These are phyloP conservation scores for Cystoderma amianthinum DNA, from an alignment of 768 basidiomycete genomes.

Conservation along the genomic window DNA sequence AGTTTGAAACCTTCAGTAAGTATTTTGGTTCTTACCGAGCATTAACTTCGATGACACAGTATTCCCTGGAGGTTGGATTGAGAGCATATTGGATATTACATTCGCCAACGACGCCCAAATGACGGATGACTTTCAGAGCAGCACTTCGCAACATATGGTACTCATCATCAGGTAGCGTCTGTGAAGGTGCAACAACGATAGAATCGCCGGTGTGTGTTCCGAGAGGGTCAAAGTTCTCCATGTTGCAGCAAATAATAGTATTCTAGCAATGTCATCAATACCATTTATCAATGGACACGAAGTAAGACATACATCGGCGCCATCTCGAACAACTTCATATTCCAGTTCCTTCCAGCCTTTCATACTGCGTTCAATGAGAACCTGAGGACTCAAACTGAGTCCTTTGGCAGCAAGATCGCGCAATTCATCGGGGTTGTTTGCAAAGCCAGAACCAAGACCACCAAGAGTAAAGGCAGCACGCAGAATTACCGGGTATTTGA, in stretches of 20 bases:
- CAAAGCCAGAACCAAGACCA: slow-evolving; percentile 97
- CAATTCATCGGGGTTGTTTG: slow-evolving; percentile 89
- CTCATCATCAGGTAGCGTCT: slow-evolving; percentile 94
- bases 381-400: slow-evolving; percentile 87
- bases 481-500: slow-evolving; percentile 96
- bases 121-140: slow-evolving; percentile 91
- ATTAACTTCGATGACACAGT: slow-evolving; percentile 98
- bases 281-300: slow-evolving; percentile 8
- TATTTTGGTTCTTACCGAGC: slow-evolving; percentile 79
- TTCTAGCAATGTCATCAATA: slow-evolving; percentile 49
- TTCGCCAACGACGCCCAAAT: slow-evolving; percentile 88
- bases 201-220: slow-evolving; percentile 99
- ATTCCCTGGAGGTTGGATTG: slow-evolving; percentile 87
- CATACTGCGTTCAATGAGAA: slow-evolving; percentile 95
- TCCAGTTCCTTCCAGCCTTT: slow-evolving; percentile 99
- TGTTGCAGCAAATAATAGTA: slow-evolving; percentile 99
- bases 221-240: slow-evolving; percentile 99
- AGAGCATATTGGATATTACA: slow-evolving; percentile 99
- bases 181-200: slow-evolving; percentile 97
- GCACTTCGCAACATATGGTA: slow-evolving; percentile 99
- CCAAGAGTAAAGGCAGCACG: slow-evolving; percentile 97
- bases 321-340: slow-evolving; percentile 98
- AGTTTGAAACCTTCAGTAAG: too few species aligned
- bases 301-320: slow-evolving; percentile 72
- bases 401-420: slow-evolving; percentile 91